Base-by-base conservation (phyloP, 768 basidiomycete genomes). In the Fistulinella prunicolor region DNA sequence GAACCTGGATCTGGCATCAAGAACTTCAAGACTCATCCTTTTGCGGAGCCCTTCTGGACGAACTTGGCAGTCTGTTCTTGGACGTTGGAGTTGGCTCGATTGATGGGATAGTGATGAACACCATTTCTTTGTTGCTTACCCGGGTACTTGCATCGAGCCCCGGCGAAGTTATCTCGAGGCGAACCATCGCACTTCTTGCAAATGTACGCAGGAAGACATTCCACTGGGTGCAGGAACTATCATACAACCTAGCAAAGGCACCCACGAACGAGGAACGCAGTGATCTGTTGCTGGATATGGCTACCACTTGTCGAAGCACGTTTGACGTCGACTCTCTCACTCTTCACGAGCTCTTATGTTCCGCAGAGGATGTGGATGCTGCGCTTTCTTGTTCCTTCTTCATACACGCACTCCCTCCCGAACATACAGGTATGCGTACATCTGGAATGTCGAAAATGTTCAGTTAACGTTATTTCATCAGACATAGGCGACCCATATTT, bases 61-160 rank as follows among this genome's bases (percentile, higher is more conserved):
- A 36, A 19, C 35, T 36, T n/a, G 35, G 17, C 7, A 19, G 13
- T 19, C 35, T 36, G 17, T 19, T 36, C 17, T 3, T 14, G 30
- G 35, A 36, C 4, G 35, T n/a, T 7, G n/a, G n/a, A 17, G 4
- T 16, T 5, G 17, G 17, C 16, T 36, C 9, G 66, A 71, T 47
- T 37, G 61, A 69, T 49, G 50, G 45, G 2, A 36, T 56, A 19
- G 43, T 65, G 0, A 53, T 72, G 44, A 45, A 52, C 42, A 70
- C 60, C 17, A 60, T 70, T 22, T 55, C 63, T n/a, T 35, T 66
- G 21, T 46, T 77, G 7, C 54, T 58, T 9, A 20, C 17, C 24
- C 41, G 35, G 7, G 6, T 19, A 19, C n/a, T 36, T n/a, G 35
- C 16, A 19, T 36, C 35, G 10, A 36, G 10, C 10, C 17, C 35